Evolutionary conservation across 2,329 filamentous ascomycete species (phyloP), one percentile per base, ranked within the genome.

Genomic region (Sporothrix sp.): DNA sequence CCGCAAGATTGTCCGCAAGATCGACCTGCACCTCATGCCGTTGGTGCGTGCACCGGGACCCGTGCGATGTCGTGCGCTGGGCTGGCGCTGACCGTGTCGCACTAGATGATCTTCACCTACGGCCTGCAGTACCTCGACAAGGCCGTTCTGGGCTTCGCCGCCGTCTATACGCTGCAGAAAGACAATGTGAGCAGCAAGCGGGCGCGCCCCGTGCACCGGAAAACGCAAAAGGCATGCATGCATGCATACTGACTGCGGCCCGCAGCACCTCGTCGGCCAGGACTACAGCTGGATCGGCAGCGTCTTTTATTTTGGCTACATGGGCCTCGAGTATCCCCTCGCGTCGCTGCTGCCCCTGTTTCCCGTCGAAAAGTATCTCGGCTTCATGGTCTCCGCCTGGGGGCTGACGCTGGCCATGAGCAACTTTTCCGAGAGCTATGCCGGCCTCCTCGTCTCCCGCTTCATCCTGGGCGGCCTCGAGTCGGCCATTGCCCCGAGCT

Each of bases 401-500:
- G 56, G 53, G 3, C 16, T 27, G 9, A 32, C 49, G 5, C 42
- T 53, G 9, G 43, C 48, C 30, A 37, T 52, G 36, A 55, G 50
- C n/a, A 52, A 51, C 16, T 52, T 52, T 11, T 56, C 51, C 43
- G 32, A 5, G 37, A 57, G 40, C 40, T 57, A 53, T 49, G 69
- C 63, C 3, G 71, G 73, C 0, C 65, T 81, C 1, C 60, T 78
- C 16, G 63, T 68, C 0, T 65, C 71, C 7, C 70, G 78, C 0
- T 73, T 80, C 57, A 61, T 79, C 2, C 66, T 79, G 0, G 78
- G 78, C 4, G 68, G 73, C 14, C 71, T 72, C 0, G 77, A 81
- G 58, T 75, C 76, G 1, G 72, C 71, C 5, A 70, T 78, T 42
- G 72, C 71, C 0, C 77, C 77, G 0, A 71, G 69, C 1, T 74